Conservation (phyloP, 768 basidiomycete genomes). For the Pisolithus orientalis region DNA sequence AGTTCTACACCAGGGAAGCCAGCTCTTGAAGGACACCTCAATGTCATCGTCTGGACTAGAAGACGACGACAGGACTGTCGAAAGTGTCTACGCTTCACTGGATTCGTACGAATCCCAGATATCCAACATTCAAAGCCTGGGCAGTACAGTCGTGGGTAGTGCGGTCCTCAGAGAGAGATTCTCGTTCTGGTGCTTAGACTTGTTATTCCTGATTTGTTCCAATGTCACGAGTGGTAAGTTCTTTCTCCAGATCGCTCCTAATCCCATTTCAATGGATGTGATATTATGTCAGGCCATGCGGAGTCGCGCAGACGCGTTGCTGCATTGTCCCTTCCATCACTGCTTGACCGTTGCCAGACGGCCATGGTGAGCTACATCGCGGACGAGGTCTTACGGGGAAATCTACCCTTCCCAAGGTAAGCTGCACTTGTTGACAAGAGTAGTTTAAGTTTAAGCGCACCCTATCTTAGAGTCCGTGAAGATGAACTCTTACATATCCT, state of each 20-base stretch:
- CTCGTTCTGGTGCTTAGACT: conserved; percentile 89
- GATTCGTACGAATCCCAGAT: conserved; percentile 27
- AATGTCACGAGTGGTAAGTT: conserved; percentile 51
- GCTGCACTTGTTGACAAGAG: background rate
- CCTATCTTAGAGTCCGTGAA: conserved; percentile 59
- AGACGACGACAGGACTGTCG: conserved; percentile 9
- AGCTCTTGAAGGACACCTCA: conserved; percentile 40
- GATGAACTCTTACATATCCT: conserved; percentile 86
- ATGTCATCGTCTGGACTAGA: background rate
- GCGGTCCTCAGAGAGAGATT: conserved; percentile 75
- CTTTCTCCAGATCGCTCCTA: background rate
- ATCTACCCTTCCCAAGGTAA: conserved; percentile 82
- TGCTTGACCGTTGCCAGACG: conserved; percentile 71
- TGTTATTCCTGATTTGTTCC: conserved; percentile 78
- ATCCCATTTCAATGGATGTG: background rate
- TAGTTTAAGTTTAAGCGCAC: background rate
- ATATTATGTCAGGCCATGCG: conserved; percentile 49
- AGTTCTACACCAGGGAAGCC: conserved; percentile 68
- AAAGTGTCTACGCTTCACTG: conserved; percentile 3
- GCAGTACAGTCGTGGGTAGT: conserved; percentile 53
- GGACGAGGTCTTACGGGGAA: conserved; percentile 80
- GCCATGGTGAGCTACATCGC: conserved; percentile 72
- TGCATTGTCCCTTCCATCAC: conserved; percentile 59
- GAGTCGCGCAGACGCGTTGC: conserved; percentile 61
- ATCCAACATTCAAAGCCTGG: conserved; percentile 37